Base-by-base conservation (phyloP, 495 filamentous ascomycete genomes). In the Penicillium antarcticum region DNA sequence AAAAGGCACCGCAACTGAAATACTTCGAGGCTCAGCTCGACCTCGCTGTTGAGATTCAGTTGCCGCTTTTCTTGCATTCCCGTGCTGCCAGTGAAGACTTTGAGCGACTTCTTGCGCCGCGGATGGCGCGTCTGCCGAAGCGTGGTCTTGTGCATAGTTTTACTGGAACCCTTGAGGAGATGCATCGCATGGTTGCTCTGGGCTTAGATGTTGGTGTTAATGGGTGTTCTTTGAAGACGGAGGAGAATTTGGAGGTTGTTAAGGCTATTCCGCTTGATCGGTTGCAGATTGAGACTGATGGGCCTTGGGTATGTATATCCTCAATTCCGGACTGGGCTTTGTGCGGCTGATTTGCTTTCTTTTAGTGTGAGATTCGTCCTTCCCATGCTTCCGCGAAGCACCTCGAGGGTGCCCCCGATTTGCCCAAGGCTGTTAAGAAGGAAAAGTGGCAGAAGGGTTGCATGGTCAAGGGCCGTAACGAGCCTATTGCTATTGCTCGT, bases 381-480 rank as follows among this genome's bases (percentile, higher is more conserved):
- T 76, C 72, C 0, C 79, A 82, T 61, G 77, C 79, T 0, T 76
- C 73, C 10, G 61, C 79, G 0, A 79, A 77, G 42, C 75, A 73
- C 53, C 58, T 80, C 35, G 45, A 51, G 4, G 76, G 69, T 13
- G 76, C 75, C 3, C 71, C 74, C 3, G 53, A 66, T 8, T 50
- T 80, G 24, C 75, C 75, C 1, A 78, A 75, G 51, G 67, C 77
- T n/a, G 84, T 96, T 33, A 97, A 96, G 76, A 97, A 97, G 68
- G 94, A 98, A 69, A 95, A 86, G 68, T 98, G 87, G 82, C 79
- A 80, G 36, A 81, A 88, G 62, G 91, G 89, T 0, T 67, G 68
- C 4, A 88, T 95, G 84, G 80, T 97, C 16, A 97, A 96, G 70
- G 89, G 92, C 1, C 79, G 94, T 17, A 98, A 97, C 66, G 94